phyloP scores from a whole-genome alignment of 805 yeast genomes.

The Alloascoidea africana region DNA sequence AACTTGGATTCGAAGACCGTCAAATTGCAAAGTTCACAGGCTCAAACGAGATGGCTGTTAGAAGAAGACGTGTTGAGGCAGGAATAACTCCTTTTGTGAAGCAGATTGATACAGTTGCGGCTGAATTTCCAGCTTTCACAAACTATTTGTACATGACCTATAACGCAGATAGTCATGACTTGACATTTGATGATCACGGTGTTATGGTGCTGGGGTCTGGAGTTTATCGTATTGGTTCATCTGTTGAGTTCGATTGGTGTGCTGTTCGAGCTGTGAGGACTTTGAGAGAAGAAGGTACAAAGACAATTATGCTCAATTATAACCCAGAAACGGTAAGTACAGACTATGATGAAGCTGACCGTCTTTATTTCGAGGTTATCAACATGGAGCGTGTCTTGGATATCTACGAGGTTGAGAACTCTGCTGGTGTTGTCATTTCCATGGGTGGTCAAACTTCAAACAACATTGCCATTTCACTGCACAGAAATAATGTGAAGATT shows the following conservation, averaged over 20 bases:
- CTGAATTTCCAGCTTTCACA: slow-evolving; percentile 95
- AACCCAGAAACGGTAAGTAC: slow-evolving; percentile 99
- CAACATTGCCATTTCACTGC: slow-evolving; percentile 85
- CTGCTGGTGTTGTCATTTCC: slow-evolving; percentile 85
- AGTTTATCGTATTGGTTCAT: slow-evolving; percentile 96
- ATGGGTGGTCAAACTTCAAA: slow-evolving; percentile 99
- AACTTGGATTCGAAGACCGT: slow-evolving; percentile 92
- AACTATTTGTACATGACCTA: slow-evolving; percentile 91
- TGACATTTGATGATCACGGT: slow-evolving; percentile 83
- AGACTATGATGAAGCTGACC: slow-evolving; percentile 95
- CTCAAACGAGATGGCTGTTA: slow-evolving; percentile 85
- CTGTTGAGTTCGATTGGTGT: slow-evolving; percentile 99
- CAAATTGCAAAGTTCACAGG: slow-evolving; percentile 82
- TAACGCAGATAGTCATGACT: slow-evolving; percentile 80
- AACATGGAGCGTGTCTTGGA: slow-evolving; percentile 89
- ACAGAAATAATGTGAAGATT: slow-evolving; percentile 89
- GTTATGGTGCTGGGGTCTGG: slow-evolving; percentile 95
- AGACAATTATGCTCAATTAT: slow-evolving; percentile 94
- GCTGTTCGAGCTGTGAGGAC: slow-evolving; percentile 96
- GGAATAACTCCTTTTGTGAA: slow-evolving; percentile 87
- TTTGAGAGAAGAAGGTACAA: slow-evolving; percentile 67
- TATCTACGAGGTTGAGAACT: slow-evolving; percentile 82
- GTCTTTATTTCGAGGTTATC: slow-evolving; percentile 91
- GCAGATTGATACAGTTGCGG: slow-evolving; percentile 97
- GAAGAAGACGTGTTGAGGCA: slow-evolving; percentile 75